Evolutionary conservation across 352 stramenopile species (phyloP).

Genomic region (Globisporangium iwayamae): DNA sequence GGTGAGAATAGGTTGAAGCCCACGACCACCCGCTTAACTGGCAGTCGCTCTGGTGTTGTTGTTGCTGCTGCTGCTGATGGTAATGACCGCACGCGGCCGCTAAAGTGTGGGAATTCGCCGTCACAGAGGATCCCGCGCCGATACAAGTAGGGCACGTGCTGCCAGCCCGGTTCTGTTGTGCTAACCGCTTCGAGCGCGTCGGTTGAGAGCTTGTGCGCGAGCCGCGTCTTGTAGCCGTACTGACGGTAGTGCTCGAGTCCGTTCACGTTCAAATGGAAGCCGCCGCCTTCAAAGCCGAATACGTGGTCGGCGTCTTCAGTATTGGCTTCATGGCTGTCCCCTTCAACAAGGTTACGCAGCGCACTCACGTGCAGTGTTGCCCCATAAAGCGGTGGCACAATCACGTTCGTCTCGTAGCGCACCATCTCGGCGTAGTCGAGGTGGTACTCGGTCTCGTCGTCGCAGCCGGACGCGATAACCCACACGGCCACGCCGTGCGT

Average conservation of each 20-base stretch:
- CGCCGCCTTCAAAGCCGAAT: slow-evolving; percentile 39
- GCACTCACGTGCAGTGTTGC: slow-evolving; percentile 73
- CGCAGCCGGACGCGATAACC: slow-evolving; percentile 38
- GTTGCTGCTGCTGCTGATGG: slow-evolving; percentile 9
- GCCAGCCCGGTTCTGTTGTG: slow-evolving; percentile 34
- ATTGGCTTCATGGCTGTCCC: not conserved
- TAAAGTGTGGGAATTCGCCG: slow-evolving; percentile 70
- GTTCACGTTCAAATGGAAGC: slow-evolving; percentile 51
- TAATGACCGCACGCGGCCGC: slow-evolving; percentile 45
- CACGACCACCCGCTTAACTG: slow-evolving; percentile 63
- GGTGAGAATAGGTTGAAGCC: slow-evolving; percentile 74
- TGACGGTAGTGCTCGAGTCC: slow-evolving; percentile 53
- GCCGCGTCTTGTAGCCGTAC: slow-evolving; percentile 67
- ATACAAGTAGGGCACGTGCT: slow-evolving; percentile 45
- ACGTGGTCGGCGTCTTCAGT: slow-evolving; percentile 10
- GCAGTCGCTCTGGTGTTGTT: not conserved
- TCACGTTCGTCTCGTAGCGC: slow-evolving; percentile 46
- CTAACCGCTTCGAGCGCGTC: slow-evolving; percentile 38
- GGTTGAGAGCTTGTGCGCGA: slow-evolving; percentile 37
- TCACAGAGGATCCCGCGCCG: slow-evolving; percentile 63
- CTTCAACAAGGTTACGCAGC: slow-evolving; percentile 18
- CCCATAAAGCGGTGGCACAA: slow-evolving; percentile 61
- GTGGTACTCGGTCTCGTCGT: slow-evolving; percentile 43
- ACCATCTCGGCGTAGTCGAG: slow-evolving; percentile 48
- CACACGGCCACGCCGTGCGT: slow-evolving; percentile 37